Evolutionary conservation across 176 grass and related monocot species (phyloP).

Genomic region (Zizania latifolia): DNA sequence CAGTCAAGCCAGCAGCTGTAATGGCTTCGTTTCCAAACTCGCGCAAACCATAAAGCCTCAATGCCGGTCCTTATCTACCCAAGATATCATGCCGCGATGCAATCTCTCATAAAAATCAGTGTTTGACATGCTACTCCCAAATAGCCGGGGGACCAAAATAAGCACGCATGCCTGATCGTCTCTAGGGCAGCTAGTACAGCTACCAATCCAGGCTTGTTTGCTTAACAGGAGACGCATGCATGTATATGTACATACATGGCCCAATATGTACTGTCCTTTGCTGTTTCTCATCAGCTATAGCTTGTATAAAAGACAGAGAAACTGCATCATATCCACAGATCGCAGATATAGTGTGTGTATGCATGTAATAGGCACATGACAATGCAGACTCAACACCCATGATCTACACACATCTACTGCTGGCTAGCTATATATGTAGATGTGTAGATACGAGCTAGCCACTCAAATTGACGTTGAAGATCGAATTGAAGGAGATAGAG

Average conservation of each 20-base stretch:
- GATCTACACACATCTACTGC: not conserved
- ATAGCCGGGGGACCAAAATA: slow-evolving; percentile 55
- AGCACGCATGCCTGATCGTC: slow-evolving; percentile 20
- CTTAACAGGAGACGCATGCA: no score
- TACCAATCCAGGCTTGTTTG: no score
- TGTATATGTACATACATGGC: no score
- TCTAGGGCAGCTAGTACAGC: no score
- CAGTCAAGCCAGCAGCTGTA: not conserved
- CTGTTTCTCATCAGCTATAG: no score
- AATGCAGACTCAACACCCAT: slow-evolving; percentile 2
- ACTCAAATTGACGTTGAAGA: not conserved
- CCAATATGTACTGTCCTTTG: no score
- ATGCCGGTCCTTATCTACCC: slow-evolving; percentile 29
- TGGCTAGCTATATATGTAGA: slow-evolving; percentile 16
- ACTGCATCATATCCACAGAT: slow-evolving; percentile 20
- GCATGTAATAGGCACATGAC: slow-evolving; percentile 35
- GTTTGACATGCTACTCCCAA: slow-evolving; percentile 47
- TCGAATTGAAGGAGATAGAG: slow-evolving; percentile 2
- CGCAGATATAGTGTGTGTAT: not conserved
- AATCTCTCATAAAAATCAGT: slow-evolving; percentile 50
- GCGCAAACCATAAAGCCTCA: slow-evolving; percentile 43
- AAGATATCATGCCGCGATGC: slow-evolving; percentile 27
- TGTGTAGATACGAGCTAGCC: slow-evolving; percentile 8
- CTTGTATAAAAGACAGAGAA: no score
- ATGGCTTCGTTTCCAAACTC: slow-evolving; percentile 22